Base-by-base conservation (phyloP, 192 early-diverging fungal genomes). In the Gonapodya prolifera region DNA sequence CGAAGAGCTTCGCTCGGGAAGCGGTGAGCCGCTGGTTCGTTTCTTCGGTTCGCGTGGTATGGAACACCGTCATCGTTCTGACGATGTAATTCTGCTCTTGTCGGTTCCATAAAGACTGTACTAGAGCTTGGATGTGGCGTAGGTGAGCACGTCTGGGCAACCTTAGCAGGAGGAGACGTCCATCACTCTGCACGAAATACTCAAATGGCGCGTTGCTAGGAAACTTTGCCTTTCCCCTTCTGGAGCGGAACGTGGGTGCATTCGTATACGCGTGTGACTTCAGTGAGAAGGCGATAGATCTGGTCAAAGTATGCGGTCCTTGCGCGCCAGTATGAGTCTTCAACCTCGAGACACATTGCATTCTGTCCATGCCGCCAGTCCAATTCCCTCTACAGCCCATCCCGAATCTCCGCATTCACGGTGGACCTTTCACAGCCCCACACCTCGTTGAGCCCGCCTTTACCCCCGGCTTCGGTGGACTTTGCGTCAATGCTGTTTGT, bases 201-300 rank as follows among this genome's bases (percentile, higher is more conserved):
- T 61, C 23, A 23, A 61, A 61, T 61, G 45, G 45, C 23, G 8
- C 45, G 45, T 61, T 61, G 8, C 45, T 23, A 61, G 45, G 45
- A 61, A 97, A 95, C 82, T 95, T 94, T 77, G 90, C 96, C 78
- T 98, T 95, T 83, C 98, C 98, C 0, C 80, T 98, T 2, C 79
- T 99, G 34, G 86, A 89, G 73, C 75, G 81, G 30, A 83, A 88
- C 70, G 78, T 87, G 31, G 86, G 93, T 30, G 83, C 98, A 30
- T 95, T 90, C 82, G 88, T 95, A 17, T 95, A 96, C 83, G 95
- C 94, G 0, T 93, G 92, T 78, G 98, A 99, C 80, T 98, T 94
- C 81, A 93, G 94, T 0, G 83, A 87, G 0, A 92, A 91, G 1
- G 98, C 98, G 0, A 91, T 99, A 0, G 89, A 93, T 2, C 91